Conservation (phyloP, 192 early-diverging fungal genomes). For the Entomortierella beljakovae region DNA sequence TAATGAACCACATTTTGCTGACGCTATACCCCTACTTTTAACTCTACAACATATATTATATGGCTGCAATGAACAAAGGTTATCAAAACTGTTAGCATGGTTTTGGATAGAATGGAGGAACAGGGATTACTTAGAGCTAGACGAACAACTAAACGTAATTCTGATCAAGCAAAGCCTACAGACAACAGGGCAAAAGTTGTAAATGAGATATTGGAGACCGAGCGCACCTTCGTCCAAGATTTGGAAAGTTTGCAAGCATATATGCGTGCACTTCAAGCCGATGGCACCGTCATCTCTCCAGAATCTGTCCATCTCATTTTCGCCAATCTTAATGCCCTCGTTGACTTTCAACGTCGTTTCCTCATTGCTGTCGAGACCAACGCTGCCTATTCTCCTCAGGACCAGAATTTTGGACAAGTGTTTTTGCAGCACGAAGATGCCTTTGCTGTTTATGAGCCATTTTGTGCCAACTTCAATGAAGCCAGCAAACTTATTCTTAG, state of each 20-base stretch:
- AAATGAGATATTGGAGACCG: slow-evolving; percentile 92
- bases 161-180: slow-evolving; percentile 72
- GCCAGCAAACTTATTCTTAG: slow-evolving; percentile 78
- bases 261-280: slow-evolving; percentile 74
- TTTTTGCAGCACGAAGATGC: slow-evolving; percentile 82
- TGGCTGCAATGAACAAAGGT: slow-evolving; percentile 63
- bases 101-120: slow-evolving; percentile 83
- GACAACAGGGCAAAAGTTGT: slow-evolving; percentile 92
- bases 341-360: slow-evolving; percentile 97
- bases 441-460: slow-evolving; percentile 90
- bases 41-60: neutral
- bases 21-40: neutral
- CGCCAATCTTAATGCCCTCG: slow-evolving; percentile 91
- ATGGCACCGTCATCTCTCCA: slow-evolving; percentile 77
- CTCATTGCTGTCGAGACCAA: slow-evolving; percentile 90
- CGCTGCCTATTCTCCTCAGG: slow-evolving; percentile 71
- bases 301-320: slow-evolving; percentile 89
- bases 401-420: slow-evolving; percentile 90
- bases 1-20: neutral
- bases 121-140: slow-evolving; percentile 62
- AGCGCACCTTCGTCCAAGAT: slow-evolving; percentile 91
- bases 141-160: slow-evolving; percentile 53
- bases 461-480: slow-evolving; percentile 90
- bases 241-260: slow-evolving; percentile 86
- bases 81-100: slow-evolving; percentile 82